Conservation (phyloP, 1,139 yeast species). For the Pichia terricola region DNA sequence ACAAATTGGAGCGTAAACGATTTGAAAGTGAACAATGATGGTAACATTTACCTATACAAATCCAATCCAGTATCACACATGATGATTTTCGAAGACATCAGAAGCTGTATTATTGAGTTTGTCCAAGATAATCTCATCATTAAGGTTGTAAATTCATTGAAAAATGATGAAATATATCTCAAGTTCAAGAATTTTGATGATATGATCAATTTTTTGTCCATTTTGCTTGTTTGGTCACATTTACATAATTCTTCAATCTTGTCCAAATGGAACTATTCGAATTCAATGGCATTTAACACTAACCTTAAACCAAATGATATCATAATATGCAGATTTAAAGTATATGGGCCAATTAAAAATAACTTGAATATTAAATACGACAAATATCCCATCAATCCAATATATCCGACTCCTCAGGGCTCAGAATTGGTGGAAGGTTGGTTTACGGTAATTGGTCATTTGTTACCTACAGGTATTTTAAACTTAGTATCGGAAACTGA, state of each 20-base stretch:
- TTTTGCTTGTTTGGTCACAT: conserved; percentile 56
- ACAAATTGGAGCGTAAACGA: neutral
- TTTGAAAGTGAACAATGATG: neutral
- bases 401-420: conserved; percentile 21
- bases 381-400: conserved; percentile 29
- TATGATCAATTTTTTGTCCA: conserved; percentile 41
- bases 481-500: conserved; percentile 57
- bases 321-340: conserved; percentile 55
- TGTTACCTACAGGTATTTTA: conserved; percentile 57
- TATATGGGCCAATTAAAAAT: conserved; percentile 50
- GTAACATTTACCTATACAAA: neutral
- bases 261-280: conserved; percentile 45
- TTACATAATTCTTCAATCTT: conserved; percentile 48
- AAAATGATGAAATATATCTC: conserved; percentile 27
- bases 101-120: neutral
- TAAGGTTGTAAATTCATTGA: neutral
- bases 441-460: conserved; percentile 69
- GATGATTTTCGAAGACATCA: neutral
- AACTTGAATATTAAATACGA: conserved; percentile 10
- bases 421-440: conserved; percentile 40
- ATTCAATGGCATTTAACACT: conserved; percentile 27
- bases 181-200: conserved; percentile 34
- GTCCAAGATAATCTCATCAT: neutral
- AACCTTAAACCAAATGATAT: conserved; percentile 28
- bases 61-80: neutral